Base-by-base conservation (phyloP, 2,329 filamentous ascomycete species). In the Penicillium sp. region DNA sequence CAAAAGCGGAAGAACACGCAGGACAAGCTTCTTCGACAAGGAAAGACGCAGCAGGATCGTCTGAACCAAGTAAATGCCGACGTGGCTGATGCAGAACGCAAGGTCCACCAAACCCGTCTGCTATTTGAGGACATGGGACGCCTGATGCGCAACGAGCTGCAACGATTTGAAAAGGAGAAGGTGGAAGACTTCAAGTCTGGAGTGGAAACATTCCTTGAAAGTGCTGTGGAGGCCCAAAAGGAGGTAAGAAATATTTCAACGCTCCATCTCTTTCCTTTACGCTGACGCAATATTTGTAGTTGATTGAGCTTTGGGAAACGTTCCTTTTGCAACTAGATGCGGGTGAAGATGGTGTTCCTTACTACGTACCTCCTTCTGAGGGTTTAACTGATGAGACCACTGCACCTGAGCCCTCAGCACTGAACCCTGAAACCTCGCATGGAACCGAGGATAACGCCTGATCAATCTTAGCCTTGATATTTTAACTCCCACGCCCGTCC, bases 111-210 rank as follows among this genome's bases (percentile, higher is more conserved):
- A 72, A 90, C 92, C 1, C 81, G 92, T 50, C 77, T 97, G 54
- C 76, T 97, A 42, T 99, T 99, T 67, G 94, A 99, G 63, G 94
- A 99, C 69, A 97, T 99, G 92, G 94, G 94, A 13, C 83, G 92
- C 11, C 78, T 97, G 69, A 94, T 99, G 92, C 86, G 91, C 56
- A 83, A 82, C 31, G 94, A 99, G 74, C 81, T 99, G 62, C 94
- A 97, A 67, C 83, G 92, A 16, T 99, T 99, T 68, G 94, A 99
- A 77, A 85, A 85, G 66, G 94, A 99, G 76, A 99, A 99, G 80
- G 94, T 99, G 3, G 94, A 99, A 71, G 94, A 99, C 71, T 99
- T 99, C 75, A 99, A 99, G 81, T 94, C 90, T 59, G 93, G 92
- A 0, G 92, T 99, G 2, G 94, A 99, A 79, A 99, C 94, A 1